Conservation (phyloP, 306 rosid species). For the Pyrus pyrifolia region DNA sequence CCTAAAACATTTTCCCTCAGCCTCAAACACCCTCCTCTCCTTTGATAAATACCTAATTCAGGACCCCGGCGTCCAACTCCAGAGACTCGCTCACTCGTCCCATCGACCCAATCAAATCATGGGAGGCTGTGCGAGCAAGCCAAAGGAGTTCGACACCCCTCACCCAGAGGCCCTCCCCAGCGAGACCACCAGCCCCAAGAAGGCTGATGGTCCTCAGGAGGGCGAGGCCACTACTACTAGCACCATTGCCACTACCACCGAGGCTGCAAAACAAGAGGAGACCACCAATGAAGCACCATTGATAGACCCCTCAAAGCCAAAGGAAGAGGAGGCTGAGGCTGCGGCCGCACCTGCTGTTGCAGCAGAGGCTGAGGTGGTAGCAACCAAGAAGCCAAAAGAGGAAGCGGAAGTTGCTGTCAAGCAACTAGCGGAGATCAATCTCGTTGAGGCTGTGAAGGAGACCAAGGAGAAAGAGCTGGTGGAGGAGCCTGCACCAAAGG, state of each 20-base stretch:
- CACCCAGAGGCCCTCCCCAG: constrained; percentile 11
- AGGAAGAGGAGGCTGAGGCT: constrained; percentile 15
- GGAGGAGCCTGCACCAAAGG: not conserved
- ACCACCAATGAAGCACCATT: constrained; percentile 22
- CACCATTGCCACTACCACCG: not conserved
- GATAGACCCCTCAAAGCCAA: constrained; percentile 29
- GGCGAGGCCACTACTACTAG: not conserved
- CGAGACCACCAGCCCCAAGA: constrained; percentile 25
- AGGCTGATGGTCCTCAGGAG: constrained; percentile 8
- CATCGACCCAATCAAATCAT: constrained; percentile 17
- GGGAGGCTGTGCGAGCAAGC: constrained; percentile 91
- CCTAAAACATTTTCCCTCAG: not conserved
- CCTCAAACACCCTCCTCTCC: constrained; percentile 16
- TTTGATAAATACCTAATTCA: not conserved
- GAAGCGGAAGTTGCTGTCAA: constrained; percentile 14
- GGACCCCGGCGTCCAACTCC: not conserved
- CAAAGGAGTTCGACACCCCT: constrained; percentile 34
- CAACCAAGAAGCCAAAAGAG: constrained; percentile 16
- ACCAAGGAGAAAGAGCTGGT: not conserved
- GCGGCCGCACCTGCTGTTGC: constrained; percentile 4
- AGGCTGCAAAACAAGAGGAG: not conserved
- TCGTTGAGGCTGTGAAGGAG: constrained; percentile 19
- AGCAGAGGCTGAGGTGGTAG: constrained; percentile 9
- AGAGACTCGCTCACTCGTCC: constrained; percentile 12
- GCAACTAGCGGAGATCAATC: constrained; percentile 8